phyloP scores from a whole-genome alignment of 352 stramenopile genomes.

The Plasmopara halstedii region DNA sequence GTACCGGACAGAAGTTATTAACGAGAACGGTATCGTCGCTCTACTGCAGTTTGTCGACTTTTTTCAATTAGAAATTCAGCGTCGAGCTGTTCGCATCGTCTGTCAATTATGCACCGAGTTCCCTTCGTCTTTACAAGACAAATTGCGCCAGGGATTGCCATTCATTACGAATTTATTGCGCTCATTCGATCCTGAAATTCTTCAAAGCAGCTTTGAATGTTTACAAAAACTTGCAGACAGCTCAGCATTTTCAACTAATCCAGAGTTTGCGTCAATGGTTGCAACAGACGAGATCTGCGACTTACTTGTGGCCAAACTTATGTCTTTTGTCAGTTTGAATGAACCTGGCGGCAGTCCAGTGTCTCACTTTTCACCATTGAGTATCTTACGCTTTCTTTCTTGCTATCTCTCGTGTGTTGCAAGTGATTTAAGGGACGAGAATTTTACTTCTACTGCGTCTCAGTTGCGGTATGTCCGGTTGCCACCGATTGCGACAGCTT shows the following conservation, averaged over 20 bases:
- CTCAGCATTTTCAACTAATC: conserved; percentile 24
- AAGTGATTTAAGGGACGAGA: conserved; percentile 10
- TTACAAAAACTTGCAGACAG: conserved; percentile 47
- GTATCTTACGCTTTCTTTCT: conserved; percentile 41
- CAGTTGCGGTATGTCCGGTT: conserved; percentile 34
- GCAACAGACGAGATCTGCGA: conserved; percentile 36
- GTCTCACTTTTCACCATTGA: conserved; percentile 21
- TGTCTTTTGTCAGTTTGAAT: conserved; percentile 18
- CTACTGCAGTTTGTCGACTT: conserved; percentile 78
- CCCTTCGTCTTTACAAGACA: conserved; percentile 11
- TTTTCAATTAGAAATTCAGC: conserved; percentile 70
- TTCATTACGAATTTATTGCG: conserved; percentile 40
- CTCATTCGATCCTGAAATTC: conserved; percentile 48
- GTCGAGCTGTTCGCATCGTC: conserved; percentile 45
- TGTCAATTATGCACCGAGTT: conserved; percentile 45
- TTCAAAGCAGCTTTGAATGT: conserved; percentile 40
- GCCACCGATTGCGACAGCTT: conserved; percentile 33
- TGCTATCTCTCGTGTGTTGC: conserved; percentile 23
- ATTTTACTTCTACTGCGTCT: conserved; percentile 10
- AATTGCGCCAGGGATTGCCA: conserved; percentile 33
- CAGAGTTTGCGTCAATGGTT: conserved; percentile 30
- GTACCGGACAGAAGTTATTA: conserved; percentile 37
- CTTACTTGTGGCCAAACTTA: conserved; percentile 26
- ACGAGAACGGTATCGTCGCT: conserved; percentile 57
- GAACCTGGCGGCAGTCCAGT: neutral